Conservation (phyloP, 192 early-diverging fungal genomes). For the Backusella australiensis region DNA sequence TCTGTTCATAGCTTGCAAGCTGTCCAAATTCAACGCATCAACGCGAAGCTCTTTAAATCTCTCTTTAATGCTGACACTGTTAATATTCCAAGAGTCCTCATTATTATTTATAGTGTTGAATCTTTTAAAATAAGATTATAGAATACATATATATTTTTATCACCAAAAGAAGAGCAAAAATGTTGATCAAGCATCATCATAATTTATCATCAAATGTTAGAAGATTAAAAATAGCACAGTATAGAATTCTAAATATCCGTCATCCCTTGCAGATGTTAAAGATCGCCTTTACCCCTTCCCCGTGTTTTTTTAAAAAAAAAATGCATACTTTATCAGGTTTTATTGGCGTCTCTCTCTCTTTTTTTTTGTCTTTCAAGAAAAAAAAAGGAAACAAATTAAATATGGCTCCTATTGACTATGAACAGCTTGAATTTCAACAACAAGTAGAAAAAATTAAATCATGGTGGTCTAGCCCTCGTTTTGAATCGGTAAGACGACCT, state of each 20-base stretch:
- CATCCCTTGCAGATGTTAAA: neutral
- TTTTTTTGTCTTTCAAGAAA: neutral
- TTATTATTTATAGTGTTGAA: too few relatives aligned
- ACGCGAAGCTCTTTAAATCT: too few relatives aligned
- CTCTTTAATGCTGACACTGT: too few relatives aligned
- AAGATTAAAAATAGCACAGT: neutral
- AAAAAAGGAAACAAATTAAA: neutral
- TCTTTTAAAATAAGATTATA: neutral
- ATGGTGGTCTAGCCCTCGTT: slow-evolving; percentile 89
- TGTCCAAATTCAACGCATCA: too few relatives aligned
- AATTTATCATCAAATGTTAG: neutral
- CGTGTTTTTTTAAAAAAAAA: neutral
- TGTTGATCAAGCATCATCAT: neutral
- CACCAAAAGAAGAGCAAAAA: neutral
- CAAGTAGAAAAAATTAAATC: slow-evolving; percentile 81
- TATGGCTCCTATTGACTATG: slow-evolving; percentile 44
- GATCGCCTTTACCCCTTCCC: neutral
- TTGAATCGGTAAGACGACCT: slow-evolving; percentile 77
- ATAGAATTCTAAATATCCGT: neutral
- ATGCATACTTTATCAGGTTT: neutral
- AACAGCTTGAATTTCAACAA: slow-evolving; percentile 70
- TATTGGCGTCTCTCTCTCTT: neutral
- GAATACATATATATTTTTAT: neutral
- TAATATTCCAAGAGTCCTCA: too few relatives aligned
- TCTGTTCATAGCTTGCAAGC: too few relatives aligned